A percentile compares a stretch with the other conserved stretches of the same genome.
Conservation (phyloP, 805 yeast species). For the Wickerhamiella allomyrinae region DNA sequence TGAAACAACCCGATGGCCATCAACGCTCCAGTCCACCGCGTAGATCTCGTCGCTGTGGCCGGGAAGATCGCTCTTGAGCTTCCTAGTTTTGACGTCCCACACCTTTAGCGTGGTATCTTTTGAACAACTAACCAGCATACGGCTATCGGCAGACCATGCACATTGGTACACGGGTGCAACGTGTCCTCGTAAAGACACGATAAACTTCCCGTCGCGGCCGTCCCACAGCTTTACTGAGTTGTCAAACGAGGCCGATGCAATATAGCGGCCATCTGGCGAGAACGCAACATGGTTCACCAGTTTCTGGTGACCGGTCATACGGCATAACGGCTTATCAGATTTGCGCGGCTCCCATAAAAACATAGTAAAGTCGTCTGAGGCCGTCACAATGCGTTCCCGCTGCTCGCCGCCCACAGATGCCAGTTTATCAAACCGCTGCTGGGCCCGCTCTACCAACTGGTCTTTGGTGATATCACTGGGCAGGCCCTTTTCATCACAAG, state of each 20-base stretch:
- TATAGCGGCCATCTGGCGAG: constrained; percentile 84
- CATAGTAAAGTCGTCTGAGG: constrained; percentile 96
- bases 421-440: constrained; percentile 44
- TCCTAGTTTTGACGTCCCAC: constrained; percentile 84
- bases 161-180: constrained; percentile 97
- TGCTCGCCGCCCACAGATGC: constrained; percentile 42
- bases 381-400: constrained; percentile 77
- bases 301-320: constrained; percentile 98
- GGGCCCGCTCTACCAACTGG: constrained; percentile 43
- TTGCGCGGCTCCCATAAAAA: constrained; percentile 87
- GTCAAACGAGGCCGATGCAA: constrained; percentile 90
- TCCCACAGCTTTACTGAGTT: constrained; percentile 95
- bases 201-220: constrained; percentile 78
- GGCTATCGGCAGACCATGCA: constrained; percentile 92
- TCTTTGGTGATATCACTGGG: constrained; percentile 13
- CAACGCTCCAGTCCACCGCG: constrained; percentile 96
- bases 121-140: constrained; percentile 82
- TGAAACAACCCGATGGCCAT: constrained; percentile 86
- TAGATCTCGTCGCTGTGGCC: constrained; percentile 94
- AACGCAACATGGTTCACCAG: constrained; percentile 90
- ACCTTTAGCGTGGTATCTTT: constrained; percentile 93
- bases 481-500: constrained; percentile 61
- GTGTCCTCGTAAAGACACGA: constrained; percentile 88
- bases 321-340: constrained; percentile 65
- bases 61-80: constrained; percentile 77